Conservation (phyloP, 306 rosid genomes). For the Inga laurina region DNA sequence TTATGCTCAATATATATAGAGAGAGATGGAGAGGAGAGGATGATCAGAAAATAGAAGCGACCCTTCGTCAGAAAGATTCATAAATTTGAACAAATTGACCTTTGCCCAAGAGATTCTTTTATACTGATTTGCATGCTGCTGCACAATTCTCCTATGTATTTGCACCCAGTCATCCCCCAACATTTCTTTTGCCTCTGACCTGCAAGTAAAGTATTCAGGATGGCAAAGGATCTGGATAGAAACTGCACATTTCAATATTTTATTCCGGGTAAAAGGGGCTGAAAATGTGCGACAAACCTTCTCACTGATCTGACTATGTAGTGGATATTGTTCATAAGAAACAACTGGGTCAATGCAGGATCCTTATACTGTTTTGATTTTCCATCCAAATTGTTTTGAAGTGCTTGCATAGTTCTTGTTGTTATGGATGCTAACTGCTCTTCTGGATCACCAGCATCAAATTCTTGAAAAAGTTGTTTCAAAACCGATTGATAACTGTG, state of each 20-base stretch:
- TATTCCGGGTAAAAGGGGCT: background rate
- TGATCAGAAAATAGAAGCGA: background rate
- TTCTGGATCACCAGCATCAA: conserved; percentile 65
- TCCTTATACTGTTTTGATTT: conserved; percentile 94
- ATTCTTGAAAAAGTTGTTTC: conserved; percentile 85
- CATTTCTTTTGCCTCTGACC: conserved; percentile 97
- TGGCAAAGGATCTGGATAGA: conserved; percentile 18
- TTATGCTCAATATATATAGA: background rate
- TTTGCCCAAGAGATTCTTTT: conserved; percentile 98
- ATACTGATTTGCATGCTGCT: conserved; percentile 98
- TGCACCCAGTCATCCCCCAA: conserved; percentile 99
- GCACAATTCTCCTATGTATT: conserved; percentile 94
- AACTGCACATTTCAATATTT: background rate
- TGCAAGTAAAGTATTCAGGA: conserved; percentile 33
- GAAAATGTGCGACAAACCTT: conserved; percentile 51
- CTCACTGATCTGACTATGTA: conserved; percentile 96
- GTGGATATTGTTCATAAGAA: conserved; percentile 98
- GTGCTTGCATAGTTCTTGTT: conserved; percentile 92
- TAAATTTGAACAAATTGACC: conserved; percentile 44
- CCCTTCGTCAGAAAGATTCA: background rate
- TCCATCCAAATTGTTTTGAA: conserved; percentile 94
- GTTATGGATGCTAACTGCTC: conserved; percentile 72
- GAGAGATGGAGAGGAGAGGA: background rate
- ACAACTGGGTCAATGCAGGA: conserved; percentile 83
- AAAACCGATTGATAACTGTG: conserved; percentile 79